Evolutionary conservation across 73 alveolate species (phyloP).

Genomic region (Paramecium tetraurelia): DNA sequence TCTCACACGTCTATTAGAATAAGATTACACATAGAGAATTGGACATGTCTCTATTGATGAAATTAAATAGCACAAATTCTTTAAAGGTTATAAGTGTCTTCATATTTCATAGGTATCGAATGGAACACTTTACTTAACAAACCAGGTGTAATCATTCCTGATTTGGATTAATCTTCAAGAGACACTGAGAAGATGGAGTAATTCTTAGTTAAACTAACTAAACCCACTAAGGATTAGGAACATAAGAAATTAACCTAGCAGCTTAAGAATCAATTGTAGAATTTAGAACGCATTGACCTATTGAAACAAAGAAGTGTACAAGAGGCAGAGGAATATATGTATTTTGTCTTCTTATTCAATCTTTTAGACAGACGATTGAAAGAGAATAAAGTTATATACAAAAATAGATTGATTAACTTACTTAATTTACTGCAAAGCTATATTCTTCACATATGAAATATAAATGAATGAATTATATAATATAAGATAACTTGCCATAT

Average conservation of each 20-base stretch:
- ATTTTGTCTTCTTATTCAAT: not conserved
- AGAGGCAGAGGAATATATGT: constrained; percentile 39
- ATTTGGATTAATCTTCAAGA: not conserved
- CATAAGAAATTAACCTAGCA: not conserved
- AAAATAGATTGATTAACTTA: not conserved
- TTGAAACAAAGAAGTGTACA: constrained; percentile 13
- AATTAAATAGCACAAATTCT: constrained; percentile 75
- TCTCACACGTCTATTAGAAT: constrained; percentile 59
- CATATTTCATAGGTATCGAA: constrained; percentile 30
- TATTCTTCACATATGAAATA: not conserved
- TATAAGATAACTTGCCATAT: not conserved
- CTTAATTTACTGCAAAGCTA: not conserved
- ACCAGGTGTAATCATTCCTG: constrained; percentile 55
- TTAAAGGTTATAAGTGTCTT: constrained; percentile 59
- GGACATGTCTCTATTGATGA: constrained; percentile 56
- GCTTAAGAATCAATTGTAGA: not conserved
- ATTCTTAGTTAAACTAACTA: not conserved
- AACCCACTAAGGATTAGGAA: constrained; percentile 7
- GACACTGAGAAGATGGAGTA: constrained; percentile 31
- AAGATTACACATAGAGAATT: constrained; percentile 62
- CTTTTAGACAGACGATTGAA: not conserved
- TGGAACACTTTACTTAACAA: constrained; percentile 43
- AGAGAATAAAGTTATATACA: not conserved
- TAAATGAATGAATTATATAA: not conserved
- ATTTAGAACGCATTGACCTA: constrained; percentile 14